Evolutionary conservation across 2,329 filamentous ascomycete genomes (phyloP).

Genomic region (Nectriaceae sp.): DNA sequence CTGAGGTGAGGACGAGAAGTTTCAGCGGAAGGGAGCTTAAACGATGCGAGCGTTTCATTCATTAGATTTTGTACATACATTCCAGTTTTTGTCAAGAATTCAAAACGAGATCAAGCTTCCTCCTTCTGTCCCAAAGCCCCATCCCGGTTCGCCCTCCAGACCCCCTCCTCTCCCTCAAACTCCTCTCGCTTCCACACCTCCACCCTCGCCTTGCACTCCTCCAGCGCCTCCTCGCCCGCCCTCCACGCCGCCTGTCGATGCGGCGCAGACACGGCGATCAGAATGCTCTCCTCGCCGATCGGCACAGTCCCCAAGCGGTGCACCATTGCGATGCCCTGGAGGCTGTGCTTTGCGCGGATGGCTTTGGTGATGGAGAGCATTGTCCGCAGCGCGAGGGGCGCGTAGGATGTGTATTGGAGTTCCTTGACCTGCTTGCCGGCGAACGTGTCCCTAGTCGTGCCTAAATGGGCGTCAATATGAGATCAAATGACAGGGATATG

Average conservation of each 20-base stretch:
- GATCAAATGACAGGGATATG: too few species aligned
- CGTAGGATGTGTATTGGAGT: constrained; percentile 76
- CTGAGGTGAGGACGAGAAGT: too few species aligned
- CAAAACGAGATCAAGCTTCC: neutral
- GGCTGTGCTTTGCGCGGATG: constrained; percentile 60
- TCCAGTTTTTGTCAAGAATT: too few species aligned
- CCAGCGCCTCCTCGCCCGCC: constrained; percentile 86
- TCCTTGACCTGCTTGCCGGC: constrained; percentile 69
- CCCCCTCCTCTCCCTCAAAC: constrained; percentile 74
- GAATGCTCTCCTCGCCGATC: constrained; percentile 89
- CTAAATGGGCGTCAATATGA: constrained; percentile 39
- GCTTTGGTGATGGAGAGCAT: constrained; percentile 65
- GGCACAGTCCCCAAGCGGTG: constrained; percentile 86
- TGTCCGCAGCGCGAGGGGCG: constrained; percentile 67
- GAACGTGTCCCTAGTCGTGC: constrained; percentile 79
- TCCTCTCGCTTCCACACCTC: constrained; percentile 96
- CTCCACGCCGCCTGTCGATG: constrained; percentile 85
- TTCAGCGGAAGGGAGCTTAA: too few species aligned
- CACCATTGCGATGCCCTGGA: constrained; percentile 75
- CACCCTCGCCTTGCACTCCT: constrained; percentile 81
- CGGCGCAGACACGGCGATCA: constrained; percentile 81
- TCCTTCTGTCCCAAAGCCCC: constrained; percentile 59
- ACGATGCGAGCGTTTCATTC: too few species aligned
- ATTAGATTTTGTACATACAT: too few species aligned
- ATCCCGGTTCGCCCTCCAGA: constrained; percentile 89